Base-by-base conservation (phyloP, 2,329 filamentous ascomycete genomes). In the Parastagonospora nodorum region DNA sequence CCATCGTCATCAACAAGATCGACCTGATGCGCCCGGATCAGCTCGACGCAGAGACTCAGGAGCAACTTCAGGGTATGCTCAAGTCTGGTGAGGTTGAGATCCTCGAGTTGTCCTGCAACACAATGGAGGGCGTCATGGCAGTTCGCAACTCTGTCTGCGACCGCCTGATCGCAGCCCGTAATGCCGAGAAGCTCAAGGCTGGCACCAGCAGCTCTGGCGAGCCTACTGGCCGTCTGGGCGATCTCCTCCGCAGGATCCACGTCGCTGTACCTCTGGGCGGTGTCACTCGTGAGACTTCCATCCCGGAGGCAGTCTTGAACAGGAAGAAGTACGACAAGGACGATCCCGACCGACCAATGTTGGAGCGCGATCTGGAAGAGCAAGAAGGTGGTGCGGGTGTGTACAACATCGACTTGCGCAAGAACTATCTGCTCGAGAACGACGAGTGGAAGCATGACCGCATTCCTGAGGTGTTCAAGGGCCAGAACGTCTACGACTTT, bases 1-100 rank as follows among this genome's bases (percentile, higher is more conserved):
- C 96, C 74, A 84, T 99, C 50, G 90, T 97, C 50, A 84, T 97
- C 77, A 99, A 99, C 87, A 99, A 99, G 83, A 97, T 97, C 63
- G 94, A 99, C 74, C 85, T 97, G 52, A 85, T 88, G 71, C 85
- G 87, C 52, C 92, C 92, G 1, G 91, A 96, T 68, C 92, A 97
- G 69, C 79, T 99, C 32, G 89, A 94, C 58, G 78, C 85, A 6
- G 89, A 90, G 64, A 86, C 88, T 19, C 88, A 93, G 72, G 84
- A 86, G 48, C 84, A 93, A 68, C 79, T 99, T 36, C 85, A 96
- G 70, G 79, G 84, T 24, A 84, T 99, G 58, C 80, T 94, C 53
- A 94, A 94, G 76, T 85, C 89, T 40, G 89, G 89, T 47, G 92
- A 96, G 70, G 91, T 97, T 8, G 93, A 97, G 78, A 81, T 97